phyloP scores from a whole-genome alignment of 2,329 filamentous ascomycete genomes.

The Exophiala sp. region DNA sequence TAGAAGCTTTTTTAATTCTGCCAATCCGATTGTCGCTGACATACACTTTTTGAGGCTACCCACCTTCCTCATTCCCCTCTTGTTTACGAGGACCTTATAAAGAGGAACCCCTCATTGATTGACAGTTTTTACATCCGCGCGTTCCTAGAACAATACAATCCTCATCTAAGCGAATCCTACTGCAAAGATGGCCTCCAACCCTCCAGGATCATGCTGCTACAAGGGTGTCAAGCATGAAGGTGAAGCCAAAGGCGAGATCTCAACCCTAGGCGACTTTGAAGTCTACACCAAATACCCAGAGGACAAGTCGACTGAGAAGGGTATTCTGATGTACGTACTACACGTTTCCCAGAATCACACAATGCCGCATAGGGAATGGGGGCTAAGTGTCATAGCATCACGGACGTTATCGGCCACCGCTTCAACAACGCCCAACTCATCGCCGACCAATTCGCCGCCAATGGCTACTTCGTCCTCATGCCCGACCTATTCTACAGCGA shows the following conservation, averaged over 20 bases:
- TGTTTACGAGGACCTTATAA: no score
- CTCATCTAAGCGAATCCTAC: neutral
- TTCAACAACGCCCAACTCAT: slow-evolving; percentile 61
- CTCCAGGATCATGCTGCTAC: slow-evolving; percentile 38
- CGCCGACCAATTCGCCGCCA: slow-evolving; percentile 70
- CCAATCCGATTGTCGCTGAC: no score
- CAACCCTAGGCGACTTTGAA: slow-evolving; percentile 46
- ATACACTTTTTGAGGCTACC: no score
- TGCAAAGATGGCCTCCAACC: slow-evolving; percentile 48
- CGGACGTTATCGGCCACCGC: slow-evolving; percentile 57
- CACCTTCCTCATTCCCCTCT: no score
- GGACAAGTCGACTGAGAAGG: slow-evolving; percentile 51
- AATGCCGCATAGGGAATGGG: no score
- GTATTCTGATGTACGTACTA: slow-evolving; percentile 47
- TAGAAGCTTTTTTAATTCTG: no score
- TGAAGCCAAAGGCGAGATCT: slow-evolving; percentile 45
- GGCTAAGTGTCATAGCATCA: slow-evolving; percentile 32
- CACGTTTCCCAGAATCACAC: neutral
- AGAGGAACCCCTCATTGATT: no score
- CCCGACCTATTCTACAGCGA: slow-evolving; percentile 68
- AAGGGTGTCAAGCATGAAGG: slow-evolving; percentile 50
- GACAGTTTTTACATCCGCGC: no score
- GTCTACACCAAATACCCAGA: slow-evolving; percentile 56
- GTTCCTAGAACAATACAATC: no score
- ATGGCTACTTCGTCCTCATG: slow-evolving; percentile 67